Conservation (phyloP, 768 basidiomycete species). For the Tulasnella sp. region DNA sequence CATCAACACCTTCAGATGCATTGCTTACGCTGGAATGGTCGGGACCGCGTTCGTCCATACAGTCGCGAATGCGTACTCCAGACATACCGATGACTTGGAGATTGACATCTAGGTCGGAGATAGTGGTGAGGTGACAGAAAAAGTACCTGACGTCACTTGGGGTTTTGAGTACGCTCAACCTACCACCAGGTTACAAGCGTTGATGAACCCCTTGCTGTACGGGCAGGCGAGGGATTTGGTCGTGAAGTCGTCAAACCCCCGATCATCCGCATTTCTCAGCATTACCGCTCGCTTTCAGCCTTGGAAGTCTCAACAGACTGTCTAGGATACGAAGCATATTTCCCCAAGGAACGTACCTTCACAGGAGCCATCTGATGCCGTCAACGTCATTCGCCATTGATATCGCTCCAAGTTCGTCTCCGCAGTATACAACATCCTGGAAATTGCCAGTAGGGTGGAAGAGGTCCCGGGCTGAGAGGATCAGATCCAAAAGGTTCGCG, state of each 20-base stretch:
- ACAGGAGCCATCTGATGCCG: no score
- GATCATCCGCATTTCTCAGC: neutral
- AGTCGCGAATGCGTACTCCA: constrained; percentile 18
- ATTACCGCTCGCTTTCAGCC: no score
- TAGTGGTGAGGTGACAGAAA: constrained; percentile 8
- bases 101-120: constrained; percentile 14
- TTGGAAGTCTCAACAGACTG: no score
- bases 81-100: constrained; percentile 11
- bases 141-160: neutral
- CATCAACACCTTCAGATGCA: constrained; percentile 18
- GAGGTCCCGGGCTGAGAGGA: no score
- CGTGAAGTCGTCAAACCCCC: neutral
- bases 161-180: constrained; percentile 12
- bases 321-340: no score
- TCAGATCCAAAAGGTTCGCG: neutral
- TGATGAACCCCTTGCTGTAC: constrained; percentile 13
- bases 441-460: no score
- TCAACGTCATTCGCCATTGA: no score
- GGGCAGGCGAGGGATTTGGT: constrained; percentile 19
- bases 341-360: no score
- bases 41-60: constrained; percentile 21
- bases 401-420: no score
- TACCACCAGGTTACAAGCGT: neutral
- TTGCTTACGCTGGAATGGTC: constrained; percentile 19
- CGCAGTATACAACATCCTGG: no score